A percentile compares a stretch with the other conserved stretches of the same genome.
Conservation (phyloP, 2,329 filamentous ascomycete genomes). For the Nemania diffusa region DNA sequence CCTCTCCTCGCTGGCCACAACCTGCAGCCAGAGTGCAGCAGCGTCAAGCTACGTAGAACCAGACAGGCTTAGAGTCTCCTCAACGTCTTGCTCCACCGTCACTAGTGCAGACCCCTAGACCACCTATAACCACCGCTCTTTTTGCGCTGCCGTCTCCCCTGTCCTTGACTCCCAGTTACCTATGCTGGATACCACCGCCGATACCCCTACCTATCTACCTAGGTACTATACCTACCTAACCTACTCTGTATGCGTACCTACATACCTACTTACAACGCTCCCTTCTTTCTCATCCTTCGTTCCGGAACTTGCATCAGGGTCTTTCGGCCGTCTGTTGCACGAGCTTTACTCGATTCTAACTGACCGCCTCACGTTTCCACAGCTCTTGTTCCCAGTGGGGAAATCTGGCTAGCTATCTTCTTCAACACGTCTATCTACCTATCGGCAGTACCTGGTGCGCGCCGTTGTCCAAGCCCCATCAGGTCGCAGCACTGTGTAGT, state of each 20-base stretch:
- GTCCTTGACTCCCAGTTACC: conserved; percentile 34
- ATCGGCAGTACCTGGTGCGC: conserved; percentile 24
- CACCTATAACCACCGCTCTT: conserved; percentile 18
- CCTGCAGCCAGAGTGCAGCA: conserved; percentile 47
- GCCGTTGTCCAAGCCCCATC: conserved; percentile 12
- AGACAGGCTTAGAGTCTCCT: conserved; percentile 28
- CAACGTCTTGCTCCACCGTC: conserved; percentile 36
- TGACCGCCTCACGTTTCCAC: conserved; percentile 46
- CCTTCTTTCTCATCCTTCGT: conserved; percentile 21
- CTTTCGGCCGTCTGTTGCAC: conserved; percentile 22
- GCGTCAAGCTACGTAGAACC: conserved; percentile 37
- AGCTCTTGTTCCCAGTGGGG: conserved; percentile 38
- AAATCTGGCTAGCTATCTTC: conserved; percentile 24
- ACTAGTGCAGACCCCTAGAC: conserved; percentile 28
- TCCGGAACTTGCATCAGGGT: conserved; percentile 19
- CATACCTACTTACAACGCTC: conserved; percentile 8
- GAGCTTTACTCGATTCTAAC: conserved; percentile 41
- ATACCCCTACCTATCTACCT: background rate
- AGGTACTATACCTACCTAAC: background rate
- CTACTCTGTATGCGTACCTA: too few relatives aligned
- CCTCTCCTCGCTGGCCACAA: conserved; percentile 47
- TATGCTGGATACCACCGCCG: background rate
- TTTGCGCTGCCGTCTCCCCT: conserved; percentile 39
- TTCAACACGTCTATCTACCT: conserved; percentile 32
- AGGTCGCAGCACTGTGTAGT: conserved; percentile 33